These are phyloP conservation scores for Orbilia ellipsospora DNA, from an alignment of 2,329 filamentous ascomycete species.

Conservation along the genomic window DNA sequence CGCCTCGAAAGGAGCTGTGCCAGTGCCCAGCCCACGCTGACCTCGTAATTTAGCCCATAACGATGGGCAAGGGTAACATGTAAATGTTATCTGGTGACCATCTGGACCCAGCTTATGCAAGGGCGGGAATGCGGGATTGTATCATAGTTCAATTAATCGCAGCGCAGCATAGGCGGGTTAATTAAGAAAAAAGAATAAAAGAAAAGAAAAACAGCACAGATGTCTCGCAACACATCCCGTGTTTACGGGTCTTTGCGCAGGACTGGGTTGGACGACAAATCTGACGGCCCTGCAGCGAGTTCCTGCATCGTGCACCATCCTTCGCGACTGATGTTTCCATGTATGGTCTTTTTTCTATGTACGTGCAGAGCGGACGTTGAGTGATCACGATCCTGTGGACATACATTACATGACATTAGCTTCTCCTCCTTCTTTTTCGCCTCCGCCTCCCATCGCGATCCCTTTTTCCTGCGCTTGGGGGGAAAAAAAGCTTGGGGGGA, in stretches of 20 bases:
- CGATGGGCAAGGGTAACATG: conserved; percentile 26
- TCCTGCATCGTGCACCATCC: conserved; percentile 42
- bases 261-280: not conserved
- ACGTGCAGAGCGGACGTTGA: not conserved
- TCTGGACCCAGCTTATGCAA: conserved; percentile 55
- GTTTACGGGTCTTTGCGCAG: conserved; percentile 1
- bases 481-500: too few relatives aligned
- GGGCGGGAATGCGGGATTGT: conserved; percentile 56
- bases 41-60: conserved; percentile 41
- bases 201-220: conserved; percentile 1
- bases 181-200: not conserved
- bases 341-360: too few relatives aligned
- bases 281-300: too few relatives aligned
- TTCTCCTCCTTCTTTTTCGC: not conserved
- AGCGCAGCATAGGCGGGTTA: conserved; percentile 27
- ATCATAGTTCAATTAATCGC: conserved; percentile 51
- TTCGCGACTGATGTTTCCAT: conserved; percentile 1
- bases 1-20: conserved; percentile 15
- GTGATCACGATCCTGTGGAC: conserved; percentile 13
- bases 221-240: conserved; percentile 34
- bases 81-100: conserved; percentile 46
- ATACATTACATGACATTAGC: not conserved
- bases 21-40: conserved; percentile 13
- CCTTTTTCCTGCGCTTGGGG: not conserved
- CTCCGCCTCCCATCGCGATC: not conserved